Evolutionary conservation across 2,329 filamentous ascomycete genomes (phyloP).

Genomic region (Apiospora koreana): DNA sequence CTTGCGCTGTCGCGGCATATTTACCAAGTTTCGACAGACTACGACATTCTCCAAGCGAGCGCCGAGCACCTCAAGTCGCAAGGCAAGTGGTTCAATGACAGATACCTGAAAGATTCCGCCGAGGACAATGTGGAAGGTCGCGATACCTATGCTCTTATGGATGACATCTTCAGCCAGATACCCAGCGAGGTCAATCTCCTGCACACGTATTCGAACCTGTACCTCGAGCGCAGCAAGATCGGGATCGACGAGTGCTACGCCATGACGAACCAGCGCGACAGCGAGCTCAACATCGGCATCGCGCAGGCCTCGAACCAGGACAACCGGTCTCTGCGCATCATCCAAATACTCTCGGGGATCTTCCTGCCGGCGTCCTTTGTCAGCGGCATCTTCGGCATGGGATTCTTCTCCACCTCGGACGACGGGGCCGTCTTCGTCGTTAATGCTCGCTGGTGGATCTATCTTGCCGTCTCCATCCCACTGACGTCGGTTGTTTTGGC

Average conservation of each 20-base stretch:
- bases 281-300: conserved; percentile 18
- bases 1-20: conserved; percentile 15
- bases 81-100: not conserved
- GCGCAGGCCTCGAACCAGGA: conserved; percentile 16
- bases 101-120: not conserved
- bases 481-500: conserved; percentile 12
- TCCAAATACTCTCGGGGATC: conserved; percentile 15
- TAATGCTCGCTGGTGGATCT: conserved; percentile 14
- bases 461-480: conserved; percentile 14
- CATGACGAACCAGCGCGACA: conserved; percentile 18
- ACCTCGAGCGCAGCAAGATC: conserved; percentile 18
- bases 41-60: conserved; percentile 14
- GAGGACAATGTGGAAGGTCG: not conserved
- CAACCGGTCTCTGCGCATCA: conserved; percentile 15
- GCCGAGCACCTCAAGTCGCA: conserved; percentile 14
- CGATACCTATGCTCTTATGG: not conserved
- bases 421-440: conserved; percentile 10
- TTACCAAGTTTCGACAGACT: conserved; percentile 17
- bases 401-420: conserved; percentile 15
- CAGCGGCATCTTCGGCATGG: conserved; percentile 18
- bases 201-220: conserved; percentile 14
- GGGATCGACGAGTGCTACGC: conserved; percentile 17
- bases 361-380: conserved; percentile 17
- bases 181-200: conserved; percentile 14
- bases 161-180: conserved; percentile 15